Percentiles rank a stretch among this genome's conserved stretches.
phyloP scores from a whole-genome alignment of 2,329 filamentous ascomycete genomes.

The Berkeleyomyces rouxiae region DNA sequence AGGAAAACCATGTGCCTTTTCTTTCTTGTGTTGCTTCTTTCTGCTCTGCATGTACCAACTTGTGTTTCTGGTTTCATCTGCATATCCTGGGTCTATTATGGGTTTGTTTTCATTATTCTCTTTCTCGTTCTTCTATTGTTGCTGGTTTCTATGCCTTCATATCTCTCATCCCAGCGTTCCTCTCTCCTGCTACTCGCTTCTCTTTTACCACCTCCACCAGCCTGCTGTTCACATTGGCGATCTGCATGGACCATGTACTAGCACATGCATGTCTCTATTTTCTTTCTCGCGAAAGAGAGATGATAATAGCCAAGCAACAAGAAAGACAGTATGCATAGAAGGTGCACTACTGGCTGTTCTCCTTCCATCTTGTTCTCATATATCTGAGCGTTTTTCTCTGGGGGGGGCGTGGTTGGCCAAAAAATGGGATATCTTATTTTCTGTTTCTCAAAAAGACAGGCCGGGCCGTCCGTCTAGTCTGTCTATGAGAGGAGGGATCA shows the following conservation, averaged over 20 bases:
- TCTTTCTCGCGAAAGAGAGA: neutral
- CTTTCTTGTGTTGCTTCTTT: slow-evolving; percentile 8
- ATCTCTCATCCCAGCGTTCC: neutral
- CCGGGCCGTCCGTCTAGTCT: neutral
- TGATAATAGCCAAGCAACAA: neutral
- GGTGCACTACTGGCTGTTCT: slow-evolving; percentile 6
- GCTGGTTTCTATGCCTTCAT: slow-evolving; percentile 3
- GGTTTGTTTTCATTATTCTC: slow-evolving; percentile 10
- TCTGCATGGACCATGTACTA: neutral
- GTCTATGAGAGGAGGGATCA: neutral
- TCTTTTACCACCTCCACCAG: neutral
- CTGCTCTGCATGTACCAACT: slow-evolving; percentile 11
- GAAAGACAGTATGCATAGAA: slow-evolving; percentile 4
- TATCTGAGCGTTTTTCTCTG: slow-evolving; percentile 5
- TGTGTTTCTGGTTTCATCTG: slow-evolving; percentile 13
- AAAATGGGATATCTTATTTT: slow-evolving; percentile 16
- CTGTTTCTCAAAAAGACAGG: neutral
- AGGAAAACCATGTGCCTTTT: slow-evolving; percentile 1
- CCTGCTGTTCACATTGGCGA: neutral
- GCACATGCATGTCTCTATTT: neutral
- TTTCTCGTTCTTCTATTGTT: slow-evolving; percentile 3
- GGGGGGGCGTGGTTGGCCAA: neutral
- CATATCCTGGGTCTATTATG: slow-evolving; percentile 13
- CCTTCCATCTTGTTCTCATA: neutral
- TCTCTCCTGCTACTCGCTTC: neutral